Evolutionary conservation across 2,329 filamentous ascomycete species (phyloP), one percentile per base, ranked within the genome.

Genomic region (Juglanconis sp.): DNA sequence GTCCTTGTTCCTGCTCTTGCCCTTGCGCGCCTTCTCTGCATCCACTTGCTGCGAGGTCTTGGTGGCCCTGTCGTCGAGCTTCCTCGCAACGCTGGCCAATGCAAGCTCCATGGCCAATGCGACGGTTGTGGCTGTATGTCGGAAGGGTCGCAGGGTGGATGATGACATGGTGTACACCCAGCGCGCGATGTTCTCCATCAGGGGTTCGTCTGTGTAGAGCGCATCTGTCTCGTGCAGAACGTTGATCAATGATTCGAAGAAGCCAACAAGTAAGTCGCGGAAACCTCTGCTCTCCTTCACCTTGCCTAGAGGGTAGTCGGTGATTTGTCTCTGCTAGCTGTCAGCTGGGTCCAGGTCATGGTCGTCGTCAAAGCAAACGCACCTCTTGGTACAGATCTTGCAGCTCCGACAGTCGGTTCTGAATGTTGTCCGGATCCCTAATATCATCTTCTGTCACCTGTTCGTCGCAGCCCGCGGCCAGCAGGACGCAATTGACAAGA

Each of bases 121-220:
- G 31, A 94, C 88, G 0, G 95, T 88, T 1, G 94, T 96, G 1
- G 93, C 90, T 0, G 95, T 99, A 74, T 99, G 95, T 65, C 95
- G 86, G 75, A 99, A 97, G 1, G 95, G 92, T 58, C 95, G 87
- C 63, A 94, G 87, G 4, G 87, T 83, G 0, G 92, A 93, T 4
- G 92, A 95, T 3, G 94, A 95, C 89, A 99, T 91, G 61, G 91
- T 90, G 44, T 88, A 88, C 62, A 97, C 81, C 95, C 95, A 99
- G 60, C 91, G 83, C 67, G 92, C 87, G 52, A 98, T 84, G 70
- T 96, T 96, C 71, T 97, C 92, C 69, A 96, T 86, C 54, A 99
- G 79, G 35, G 88, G 83, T 40, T 80, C 77, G 64, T 96, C 89
- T 49, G 84, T 86, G 76, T 96, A 96, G 54, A 99, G 77, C 24